Percentiles rank a stretch among this genome's conserved stretches.
Evolutionary conservation across 1,284 basidiomycete genomes (phyloP).

Genomic region (Pascua sp.): DNA sequence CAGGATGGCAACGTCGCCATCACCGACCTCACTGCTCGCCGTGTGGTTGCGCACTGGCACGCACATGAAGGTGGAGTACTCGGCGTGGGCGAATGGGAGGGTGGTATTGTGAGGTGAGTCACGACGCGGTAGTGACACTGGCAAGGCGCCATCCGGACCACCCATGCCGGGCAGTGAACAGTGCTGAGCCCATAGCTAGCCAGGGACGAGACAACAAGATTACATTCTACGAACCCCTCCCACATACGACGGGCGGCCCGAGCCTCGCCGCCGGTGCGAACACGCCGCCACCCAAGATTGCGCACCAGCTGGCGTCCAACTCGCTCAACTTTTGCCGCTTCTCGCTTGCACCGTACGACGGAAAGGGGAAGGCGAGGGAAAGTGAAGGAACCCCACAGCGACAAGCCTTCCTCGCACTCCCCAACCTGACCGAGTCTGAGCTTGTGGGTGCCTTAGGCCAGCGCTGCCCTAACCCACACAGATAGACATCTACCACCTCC

Average conservation of each 20-base stretch:
- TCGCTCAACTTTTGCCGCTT: constrained; percentile 86
- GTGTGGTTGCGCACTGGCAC: constrained; percentile 68
- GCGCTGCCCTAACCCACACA: background rate
- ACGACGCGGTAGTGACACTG: background rate
- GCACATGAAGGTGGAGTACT: constrained; percentile 73
- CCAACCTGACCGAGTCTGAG: constrained; percentile 81
- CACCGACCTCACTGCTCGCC: constrained; percentile 66
- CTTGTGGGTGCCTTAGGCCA: constrained; percentile 57
- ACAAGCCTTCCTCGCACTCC: constrained; percentile 66
- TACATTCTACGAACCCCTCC: constrained; percentile 36
- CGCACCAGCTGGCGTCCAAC: constrained; percentile 74
- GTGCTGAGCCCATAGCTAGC: constrained; percentile 32
- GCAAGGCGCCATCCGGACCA: background rate
- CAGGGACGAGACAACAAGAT: constrained; percentile 73
- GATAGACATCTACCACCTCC: constrained; percentile 69
- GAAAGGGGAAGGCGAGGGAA: constrained; percentile 23
- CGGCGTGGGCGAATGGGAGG: constrained; percentile 68
- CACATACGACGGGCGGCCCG: constrained; percentile 54
- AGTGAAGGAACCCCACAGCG: background rate
- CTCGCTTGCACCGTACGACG: constrained; percentile 51
- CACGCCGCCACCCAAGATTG: constrained; percentile 52
- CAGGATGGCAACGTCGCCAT: constrained; percentile 59
- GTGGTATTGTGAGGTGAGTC: constrained; percentile 66
- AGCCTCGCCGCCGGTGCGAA: constrained; percentile 45
- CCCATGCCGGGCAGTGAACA: constrained; percentile 43